These are phyloP conservation scores for Reutealis trisperma DNA, from an alignment of 345 rosid species.

Conservation along the genomic window DNA sequence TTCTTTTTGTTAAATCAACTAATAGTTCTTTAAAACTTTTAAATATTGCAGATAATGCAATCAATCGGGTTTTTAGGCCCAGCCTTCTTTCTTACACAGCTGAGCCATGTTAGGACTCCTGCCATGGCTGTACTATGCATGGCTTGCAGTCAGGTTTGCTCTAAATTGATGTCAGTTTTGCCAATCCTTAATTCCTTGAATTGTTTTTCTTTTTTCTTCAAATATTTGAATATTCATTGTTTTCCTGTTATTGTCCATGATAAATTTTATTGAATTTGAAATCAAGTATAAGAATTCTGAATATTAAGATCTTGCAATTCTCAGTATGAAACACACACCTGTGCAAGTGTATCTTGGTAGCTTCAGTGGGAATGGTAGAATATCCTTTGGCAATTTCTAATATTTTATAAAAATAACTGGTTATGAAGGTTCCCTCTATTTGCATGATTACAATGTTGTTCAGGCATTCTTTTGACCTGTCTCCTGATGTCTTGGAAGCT, in stretches of 20 bases:
- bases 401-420: no score
- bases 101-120: constrained; percentile 82
- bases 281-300: background rate
- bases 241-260: background rate
- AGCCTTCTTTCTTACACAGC: constrained; percentile 86
- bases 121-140: constrained; percentile 96
- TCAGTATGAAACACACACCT: background rate
- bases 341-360: background rate
- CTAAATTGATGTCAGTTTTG: constrained; percentile 20
- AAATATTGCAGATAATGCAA: constrained; percentile 83
- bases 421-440: background rate
- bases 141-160: constrained; percentile 96
- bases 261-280: background rate
- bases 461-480: background rate
- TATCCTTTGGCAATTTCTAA: background rate
- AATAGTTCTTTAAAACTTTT: constrained; percentile 17
- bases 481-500: background rate
- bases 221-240: background rate
- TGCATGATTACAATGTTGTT: background rate
- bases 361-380: background rate
- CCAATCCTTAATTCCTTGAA: background rate
- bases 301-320: background rate
- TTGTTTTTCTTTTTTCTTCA: background rate
- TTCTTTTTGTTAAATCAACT: background rate
- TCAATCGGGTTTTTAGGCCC: constrained; percentile 96